Base-by-base conservation (phyloP, 805 yeast species). In the Ogataea thermomethanolica region DNA sequence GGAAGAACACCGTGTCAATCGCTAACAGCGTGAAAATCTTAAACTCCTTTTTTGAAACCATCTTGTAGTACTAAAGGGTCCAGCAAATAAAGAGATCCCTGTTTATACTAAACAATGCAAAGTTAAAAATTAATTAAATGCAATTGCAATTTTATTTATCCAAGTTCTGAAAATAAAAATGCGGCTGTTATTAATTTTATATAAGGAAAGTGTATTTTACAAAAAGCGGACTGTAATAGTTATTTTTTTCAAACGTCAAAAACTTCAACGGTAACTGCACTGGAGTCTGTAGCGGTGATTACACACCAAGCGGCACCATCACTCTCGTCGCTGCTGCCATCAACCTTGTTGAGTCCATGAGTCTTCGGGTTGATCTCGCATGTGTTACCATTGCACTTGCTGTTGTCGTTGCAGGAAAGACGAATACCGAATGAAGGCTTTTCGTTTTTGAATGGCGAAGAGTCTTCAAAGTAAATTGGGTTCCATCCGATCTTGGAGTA, bases 401-500 rank as follows among this genome's bases (percentile, higher is more conserved):
- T 66, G 37, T 71, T 75, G 53, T 81, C 84, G 41, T 79, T 84
- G 66, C 96, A 88, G 7, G 78, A 75, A 51, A 88, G 70, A 58
- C 79, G 74, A 49, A 88, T 56, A 53, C 96, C 96, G 51, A 78
- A 86, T 23, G 57, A 58, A 32, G 95, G 95, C 47, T 63, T 67
- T 3, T 63, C 63, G 53, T 70, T 62, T 47, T 69, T 67, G 67
- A 80, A 84, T 7, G 82, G 76, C 21, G 70, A 60, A 1, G 66
- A 50, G 36, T 69, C 70, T 48, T 83, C 91, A 53, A 84, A 61
- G 62, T 86, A 85, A 41, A 83, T 74, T 11, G 96, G 96, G 63
- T 88, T 88, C 95, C 95, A 87, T 33, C 91, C 95, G 59, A 88
- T 76, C 65, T 86, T 89, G 49, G 85, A 86, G 59, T 51, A 88